phyloP scores from a whole-genome alignment of 331 rosid genomes.

The Saraca asoca region DNA sequence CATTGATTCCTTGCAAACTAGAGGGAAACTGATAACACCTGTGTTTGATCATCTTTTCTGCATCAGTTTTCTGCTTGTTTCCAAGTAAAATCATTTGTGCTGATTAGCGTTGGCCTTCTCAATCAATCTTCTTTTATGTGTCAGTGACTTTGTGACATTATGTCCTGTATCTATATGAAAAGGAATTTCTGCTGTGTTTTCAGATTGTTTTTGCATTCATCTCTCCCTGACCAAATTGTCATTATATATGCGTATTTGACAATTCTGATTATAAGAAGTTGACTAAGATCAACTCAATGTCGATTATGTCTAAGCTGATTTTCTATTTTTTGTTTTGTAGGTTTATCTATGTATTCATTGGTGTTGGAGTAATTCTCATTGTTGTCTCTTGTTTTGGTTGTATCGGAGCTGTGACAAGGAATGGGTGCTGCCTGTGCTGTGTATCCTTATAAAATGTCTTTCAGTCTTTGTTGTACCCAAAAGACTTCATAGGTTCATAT shows the following conservation, averaged over 20 bases:
- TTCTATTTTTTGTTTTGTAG: conserved; percentile 48
- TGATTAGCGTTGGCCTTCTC: background rate
- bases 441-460: conserved; percentile 66
- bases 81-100: conserved; percentile 5
- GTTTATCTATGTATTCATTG: conserved; percentile 92
- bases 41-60: background rate
- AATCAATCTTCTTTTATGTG: conserved; percentile 4
- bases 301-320: conserved; percentile 26
- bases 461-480: background rate
- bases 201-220: conserved; percentile 5
- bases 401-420: conserved; percentile 68
- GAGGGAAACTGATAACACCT: background rate
- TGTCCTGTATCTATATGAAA: background rate
- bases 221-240: conserved; percentile 1
- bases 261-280: conserved; percentile 6
- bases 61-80: conserved; percentile 13
- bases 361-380: conserved; percentile 72
- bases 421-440: conserved; percentile 87
- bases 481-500: conserved; percentile 16
- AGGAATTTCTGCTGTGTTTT: background rate
- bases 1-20: conserved; percentile 16
- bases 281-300: conserved; percentile 18
- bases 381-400: conserved; percentile 87
- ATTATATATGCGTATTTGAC: background rate
- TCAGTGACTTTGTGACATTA: background rate